Evolutionary conservation across 1,139 yeast genomes (phyloP).

Genomic region (Schwanniomyces etchellsii): DNA sequence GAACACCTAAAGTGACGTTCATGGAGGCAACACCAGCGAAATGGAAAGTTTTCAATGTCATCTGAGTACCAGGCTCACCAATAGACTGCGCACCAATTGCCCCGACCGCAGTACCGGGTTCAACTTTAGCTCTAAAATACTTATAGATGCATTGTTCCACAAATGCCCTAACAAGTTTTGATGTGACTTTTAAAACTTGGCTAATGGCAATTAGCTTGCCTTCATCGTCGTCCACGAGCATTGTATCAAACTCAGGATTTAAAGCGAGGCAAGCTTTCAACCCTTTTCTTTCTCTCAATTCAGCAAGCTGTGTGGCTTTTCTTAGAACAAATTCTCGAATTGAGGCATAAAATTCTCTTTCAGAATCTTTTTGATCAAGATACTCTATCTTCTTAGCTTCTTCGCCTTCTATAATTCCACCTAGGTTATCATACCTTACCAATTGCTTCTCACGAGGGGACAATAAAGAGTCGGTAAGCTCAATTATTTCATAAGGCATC

Average conservation of each 20-base stretch:
- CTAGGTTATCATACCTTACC: conserved; percentile 68
- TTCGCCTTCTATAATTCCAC: conserved; percentile 40
- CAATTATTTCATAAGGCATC: conserved; percentile 64
- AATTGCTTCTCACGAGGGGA: conserved; percentile 56
- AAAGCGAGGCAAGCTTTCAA: conserved; percentile 28
- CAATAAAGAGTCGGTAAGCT: conserved; percentile 51
- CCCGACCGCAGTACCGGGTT: conserved; percentile 99
- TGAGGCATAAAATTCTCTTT: conserved; percentile 74
- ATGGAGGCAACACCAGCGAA: conserved; percentile 99
- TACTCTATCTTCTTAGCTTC: conserved; percentile 48
- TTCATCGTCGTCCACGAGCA: conserved; percentile 44
- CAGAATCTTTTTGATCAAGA: conserved; percentile 82
- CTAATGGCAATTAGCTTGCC: conserved; percentile 47
- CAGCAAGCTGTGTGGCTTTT: conserved; percentile 55
- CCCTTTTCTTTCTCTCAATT: conserved; percentile 51
- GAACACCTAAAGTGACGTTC: conserved; percentile 98
- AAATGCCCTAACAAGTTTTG: conserved; percentile 57
- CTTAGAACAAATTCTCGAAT: conserved; percentile 54
- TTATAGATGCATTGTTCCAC: conserved; percentile 73
- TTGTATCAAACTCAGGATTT: conserved; percentile 33
- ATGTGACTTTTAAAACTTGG: conserved; percentile 71
- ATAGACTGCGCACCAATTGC: conserved; percentile 99
- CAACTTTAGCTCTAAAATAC: conserved; percentile 87
- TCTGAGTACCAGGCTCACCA: conserved; percentile 99
- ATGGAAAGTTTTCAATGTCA: conserved; percentile 98